Base-by-base conservation (phyloP, 495 filamentous ascomycete species). In the Penicillium argentinense region DNA sequence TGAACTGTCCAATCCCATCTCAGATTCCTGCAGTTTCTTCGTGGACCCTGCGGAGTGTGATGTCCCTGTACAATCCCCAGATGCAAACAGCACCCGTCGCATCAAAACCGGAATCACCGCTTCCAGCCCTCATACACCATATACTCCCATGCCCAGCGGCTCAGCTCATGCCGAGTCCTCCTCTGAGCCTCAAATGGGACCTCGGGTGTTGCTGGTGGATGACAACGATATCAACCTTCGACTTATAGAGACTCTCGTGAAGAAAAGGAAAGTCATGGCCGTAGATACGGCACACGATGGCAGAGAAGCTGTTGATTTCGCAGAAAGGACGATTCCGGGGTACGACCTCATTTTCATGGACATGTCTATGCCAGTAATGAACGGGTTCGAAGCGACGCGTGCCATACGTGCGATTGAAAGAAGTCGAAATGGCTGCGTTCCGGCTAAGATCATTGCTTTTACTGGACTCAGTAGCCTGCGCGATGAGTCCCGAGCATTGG, bases 311-410 rank as follows among this genome's bases (percentile, higher is more conserved):
- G 71, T 82, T 4, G 66, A 80, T 7, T 68, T 69, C 0, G 77
- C 67, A 2, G 76, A 79, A 45, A 48, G 47, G 25, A 36, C 64
- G 25, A 42, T 41, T n/a, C 42, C 59, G 36, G 73, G 69, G 16
- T 79, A 75, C 45, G 76, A 81, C 49, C 71, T 81, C 25, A 74
- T 82, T 29, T 78, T 82, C 62, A 81, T 81, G 78, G 83, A 88
- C 40, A 83, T 89, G 40, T 82, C 81, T 14, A 90, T 91, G 87
- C 87, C 87, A 0, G 67, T 88, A 0, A 85, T 89, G 74, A 82
- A 87, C 44, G 86, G 86, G 7, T 78, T 88, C 13, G 84, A 86
- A 58, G 78, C 85, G 8, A 86, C 86, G 9, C 76, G 80, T 4
- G 74, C 76, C 7, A 88, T 89, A 43, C 75, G 86, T 7, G 66